Evolutionary conservation across 257 asterid species (phyloP).

Genomic region (Perilla frutescens): DNA sequence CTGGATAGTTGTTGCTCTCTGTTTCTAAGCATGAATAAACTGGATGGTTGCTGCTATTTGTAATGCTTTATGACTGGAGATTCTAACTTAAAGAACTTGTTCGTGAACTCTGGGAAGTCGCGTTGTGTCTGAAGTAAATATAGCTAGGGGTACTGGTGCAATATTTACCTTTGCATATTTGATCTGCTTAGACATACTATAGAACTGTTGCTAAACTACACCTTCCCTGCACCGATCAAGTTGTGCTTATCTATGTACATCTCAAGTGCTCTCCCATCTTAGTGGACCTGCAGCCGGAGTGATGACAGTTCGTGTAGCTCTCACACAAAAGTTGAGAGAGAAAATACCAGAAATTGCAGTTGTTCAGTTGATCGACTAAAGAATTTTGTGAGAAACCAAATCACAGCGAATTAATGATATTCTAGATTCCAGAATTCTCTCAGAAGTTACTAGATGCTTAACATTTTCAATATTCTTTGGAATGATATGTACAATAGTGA

Average conservation of each 20-base stretch:
- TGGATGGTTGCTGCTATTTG: too few relatives aligned
- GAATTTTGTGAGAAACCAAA: conserved; percentile 19
- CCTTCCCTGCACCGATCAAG: not conserved
- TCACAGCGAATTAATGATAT: not conserved
- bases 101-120: not conserved
- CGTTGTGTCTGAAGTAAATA: not conserved
- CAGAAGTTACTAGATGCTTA: not conserved
- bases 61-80: not conserved
- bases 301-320: conserved; percentile 86
- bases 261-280: conserved; percentile 24
- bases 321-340: conserved; percentile 84
- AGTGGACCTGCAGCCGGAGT: conserved; percentile 83
- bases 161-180: too few relatives aligned
- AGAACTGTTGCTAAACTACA: not conserved
- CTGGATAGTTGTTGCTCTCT: too few relatives aligned
- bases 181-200: not conserved
- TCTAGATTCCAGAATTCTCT: conserved; percentile 11
- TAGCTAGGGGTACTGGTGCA: not conserved
- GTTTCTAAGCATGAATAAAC: not conserved
- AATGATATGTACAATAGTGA: too few relatives aligned
- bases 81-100: not conserved
- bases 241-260: not conserved
- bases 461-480: not conserved
- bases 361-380: conserved; percentile 69
- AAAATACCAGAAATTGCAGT: conserved; percentile 83